phyloP scores from a whole-genome alignment of 2,329 filamentous ascomycete genomes.

The Pseudopithomyces chartarum region DNA sequence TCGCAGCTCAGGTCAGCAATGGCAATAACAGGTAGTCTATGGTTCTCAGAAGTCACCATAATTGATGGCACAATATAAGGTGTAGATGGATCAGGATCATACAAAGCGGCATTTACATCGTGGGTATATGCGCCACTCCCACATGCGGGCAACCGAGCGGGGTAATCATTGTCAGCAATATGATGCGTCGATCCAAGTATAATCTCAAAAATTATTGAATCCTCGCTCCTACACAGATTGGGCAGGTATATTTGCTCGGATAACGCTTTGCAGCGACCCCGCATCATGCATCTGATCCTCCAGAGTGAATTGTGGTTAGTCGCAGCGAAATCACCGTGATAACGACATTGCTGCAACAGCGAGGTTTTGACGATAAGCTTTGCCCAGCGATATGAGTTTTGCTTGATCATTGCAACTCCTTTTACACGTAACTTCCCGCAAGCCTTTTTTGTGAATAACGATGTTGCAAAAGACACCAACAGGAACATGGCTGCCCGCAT shows the following conservation, averaged over 20 bases:
- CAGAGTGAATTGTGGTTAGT: background rate
- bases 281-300: background rate
- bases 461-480: slow-evolving; percentile 11
- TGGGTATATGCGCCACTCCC: no score
- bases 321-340: background rate
- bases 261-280: background rate
- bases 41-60: background rate
- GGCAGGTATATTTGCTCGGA: background rate
- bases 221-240: background rate
- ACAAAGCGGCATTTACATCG: background rate
- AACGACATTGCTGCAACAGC: background rate
- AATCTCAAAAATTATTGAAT: background rate
- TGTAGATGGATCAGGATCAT: background rate
- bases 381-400: slow-evolving; percentile 5
- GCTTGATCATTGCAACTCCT: slow-evolving; percentile 7
- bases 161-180: no score
- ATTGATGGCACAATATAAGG: no score
- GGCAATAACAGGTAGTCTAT: background rate
- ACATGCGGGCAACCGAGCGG: no score
- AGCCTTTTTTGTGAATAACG: background rate
- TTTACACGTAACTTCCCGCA: background rate
- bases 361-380: background rate
- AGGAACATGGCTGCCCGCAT: slow-evolving; percentile 12
- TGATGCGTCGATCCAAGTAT: no score
- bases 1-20: slow-evolving; percentile 4